These are phyloP conservation scores for Fusarium liriodendri DNA, from an alignment of 2,329 filamentous ascomycete genomes.

Conservation along the genomic window DNA sequence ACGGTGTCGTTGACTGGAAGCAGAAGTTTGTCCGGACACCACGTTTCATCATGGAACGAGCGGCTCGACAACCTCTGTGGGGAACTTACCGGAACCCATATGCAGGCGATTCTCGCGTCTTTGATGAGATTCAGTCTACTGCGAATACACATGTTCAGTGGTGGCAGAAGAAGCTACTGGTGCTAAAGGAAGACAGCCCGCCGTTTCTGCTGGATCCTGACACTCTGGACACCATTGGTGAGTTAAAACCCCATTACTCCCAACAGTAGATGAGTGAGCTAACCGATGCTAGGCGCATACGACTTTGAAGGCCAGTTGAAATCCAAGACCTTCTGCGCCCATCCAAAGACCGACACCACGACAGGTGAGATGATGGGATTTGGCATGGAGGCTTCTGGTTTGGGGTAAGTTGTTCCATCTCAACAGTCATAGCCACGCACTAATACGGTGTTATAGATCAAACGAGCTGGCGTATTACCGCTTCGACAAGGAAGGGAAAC, in stretches of 20 bases:
- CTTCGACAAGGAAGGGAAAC: neutral
- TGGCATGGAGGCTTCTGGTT: neutral
- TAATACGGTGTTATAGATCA: neutral
- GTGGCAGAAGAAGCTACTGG: neutral
- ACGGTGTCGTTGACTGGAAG: no score
- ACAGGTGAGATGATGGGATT: neutral
- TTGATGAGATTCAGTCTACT: neutral
- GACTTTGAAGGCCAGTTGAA: neutral
- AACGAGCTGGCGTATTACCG: neutral
- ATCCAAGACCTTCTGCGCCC: neutral
- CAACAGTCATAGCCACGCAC: no score
- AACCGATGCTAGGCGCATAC: neutral
- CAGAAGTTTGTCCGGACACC: no score
- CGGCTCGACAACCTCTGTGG: no score
- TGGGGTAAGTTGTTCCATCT: neutral
- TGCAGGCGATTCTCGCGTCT: no score
- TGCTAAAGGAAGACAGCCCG: neutral
- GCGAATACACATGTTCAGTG: neutral
- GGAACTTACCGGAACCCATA: no score
- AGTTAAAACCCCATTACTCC: neutral
- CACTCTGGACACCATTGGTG: neutral
- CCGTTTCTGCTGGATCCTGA: neutral
- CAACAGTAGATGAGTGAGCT: no score
- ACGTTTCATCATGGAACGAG: no score
- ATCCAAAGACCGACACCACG: neutral